phyloP scores from a whole-genome alignment of 2,329 filamentous ascomycete genomes.

The Colletotrichum sp. region DNA sequence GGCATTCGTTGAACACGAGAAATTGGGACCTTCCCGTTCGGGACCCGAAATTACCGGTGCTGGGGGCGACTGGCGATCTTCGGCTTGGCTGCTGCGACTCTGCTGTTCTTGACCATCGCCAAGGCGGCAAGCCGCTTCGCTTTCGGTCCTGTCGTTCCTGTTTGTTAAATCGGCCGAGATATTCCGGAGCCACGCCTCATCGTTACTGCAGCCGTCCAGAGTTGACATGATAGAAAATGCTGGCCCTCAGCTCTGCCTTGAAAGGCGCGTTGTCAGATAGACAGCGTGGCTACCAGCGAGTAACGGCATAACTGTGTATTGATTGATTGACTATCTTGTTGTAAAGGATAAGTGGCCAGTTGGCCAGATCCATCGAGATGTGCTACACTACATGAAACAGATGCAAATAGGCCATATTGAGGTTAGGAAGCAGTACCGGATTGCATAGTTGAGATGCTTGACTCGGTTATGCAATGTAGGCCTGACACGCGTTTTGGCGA shows the following conservation, averaged over 20 bases:
- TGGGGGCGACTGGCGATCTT: neutral
- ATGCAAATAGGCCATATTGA: no score
- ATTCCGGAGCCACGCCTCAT: neutral
- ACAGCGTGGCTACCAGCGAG: no score
- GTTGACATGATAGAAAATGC: neutral
- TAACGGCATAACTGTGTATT: no score
- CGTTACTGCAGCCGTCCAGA: neutral
- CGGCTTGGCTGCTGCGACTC: neutral
- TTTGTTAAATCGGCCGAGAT: neutral
- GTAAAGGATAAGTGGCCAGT: no score
- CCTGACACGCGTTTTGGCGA: neutral
- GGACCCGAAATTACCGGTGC: neutral
- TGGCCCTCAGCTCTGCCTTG: neutral
- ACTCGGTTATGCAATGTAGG: no score
- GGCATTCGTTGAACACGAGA: constrained; percentile 1
- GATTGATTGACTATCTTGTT: no score
- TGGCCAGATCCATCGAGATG: no score
- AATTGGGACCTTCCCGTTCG: constrained; percentile 13
- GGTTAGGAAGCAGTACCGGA: no score
- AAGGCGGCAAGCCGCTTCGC: neutral
- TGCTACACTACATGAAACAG: no score
- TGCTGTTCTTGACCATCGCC: neutral
- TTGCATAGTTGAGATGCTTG: no score
- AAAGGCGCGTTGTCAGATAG: no score
- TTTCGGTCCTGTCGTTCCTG: neutral